Conservation (phyloP, 1,284 basidiomycete species). For the Xerocomus minutiporus region DNA sequence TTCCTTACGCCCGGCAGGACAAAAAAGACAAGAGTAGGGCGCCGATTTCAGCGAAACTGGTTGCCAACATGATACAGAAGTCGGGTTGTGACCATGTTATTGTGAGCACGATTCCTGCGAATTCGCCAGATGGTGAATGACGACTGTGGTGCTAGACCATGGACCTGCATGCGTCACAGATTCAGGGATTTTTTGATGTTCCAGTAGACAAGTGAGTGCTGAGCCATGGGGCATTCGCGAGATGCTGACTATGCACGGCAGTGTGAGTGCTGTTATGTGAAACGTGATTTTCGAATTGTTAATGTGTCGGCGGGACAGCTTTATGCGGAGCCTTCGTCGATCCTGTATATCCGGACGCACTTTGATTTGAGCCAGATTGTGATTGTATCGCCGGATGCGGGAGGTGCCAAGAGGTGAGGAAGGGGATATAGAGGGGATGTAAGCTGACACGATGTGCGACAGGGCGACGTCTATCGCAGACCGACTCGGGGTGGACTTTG, state of each 20-base stretch:
- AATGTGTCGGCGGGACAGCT: constrained; percentile 52
- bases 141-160: constrained; percentile 66
- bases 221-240: constrained; percentile 4
- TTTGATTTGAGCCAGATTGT: constrained; percentile 87
- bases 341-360: constrained; percentile 91
- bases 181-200: constrained; percentile 99
- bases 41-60: constrained; percentile 97
- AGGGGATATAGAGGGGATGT: not conserved
- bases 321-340: constrained; percentile 95
- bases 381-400: constrained; percentile 98
- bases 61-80: constrained; percentile 98
- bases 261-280: constrained; percentile 42
- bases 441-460: constrained; percentile 15
- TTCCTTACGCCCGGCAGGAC: constrained; percentile 95
- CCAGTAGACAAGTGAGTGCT: constrained; percentile 95
- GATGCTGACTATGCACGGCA: constrained; percentile 28
- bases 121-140: not conserved
- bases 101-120: constrained; percentile 49
- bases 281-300: constrained; percentile 17
- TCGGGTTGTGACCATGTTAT: constrained; percentile 99
- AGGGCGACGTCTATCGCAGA: constrained; percentile 98
- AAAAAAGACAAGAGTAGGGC: constrained; percentile 99
- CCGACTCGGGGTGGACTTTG: constrained; percentile 95
- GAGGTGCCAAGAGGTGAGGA: constrained; percentile 91
- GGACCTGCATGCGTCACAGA: constrained; percentile 97